These are phyloP conservation scores for Thymus quinquecostatus DNA, from an alignment of 257 asterid species.

Conservation along the genomic window DNA sequence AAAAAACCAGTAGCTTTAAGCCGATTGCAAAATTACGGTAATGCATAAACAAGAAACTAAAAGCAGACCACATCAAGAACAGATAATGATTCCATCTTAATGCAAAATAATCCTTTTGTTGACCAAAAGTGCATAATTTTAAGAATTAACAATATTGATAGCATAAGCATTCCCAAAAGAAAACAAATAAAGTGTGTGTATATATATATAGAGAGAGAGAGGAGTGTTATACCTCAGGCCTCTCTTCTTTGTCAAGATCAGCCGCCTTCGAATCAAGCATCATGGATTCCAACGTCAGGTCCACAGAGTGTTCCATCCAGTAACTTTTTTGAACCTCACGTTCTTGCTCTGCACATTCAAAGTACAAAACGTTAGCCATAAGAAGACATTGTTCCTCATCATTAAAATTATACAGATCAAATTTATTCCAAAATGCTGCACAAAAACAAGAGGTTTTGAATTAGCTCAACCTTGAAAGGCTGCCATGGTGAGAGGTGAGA, in stretches of 20 bases:
- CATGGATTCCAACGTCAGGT: slow-evolving; percentile 85
- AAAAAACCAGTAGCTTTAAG: background rate
- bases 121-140: background rate
- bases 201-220: background rate
- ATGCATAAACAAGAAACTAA: background rate
- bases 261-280: slow-evolving; percentile 97
- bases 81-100: background rate
- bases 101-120: background rate
- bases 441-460: background rate
- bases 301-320: slow-evolving; percentile 86
- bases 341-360: slow-evolving; percentile 56
- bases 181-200: background rate
- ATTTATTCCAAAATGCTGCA: background rate
- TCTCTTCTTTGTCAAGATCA: slow-evolving; percentile 96
- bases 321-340: slow-evolving; percentile 89
- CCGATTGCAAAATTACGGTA: too few species aligned
- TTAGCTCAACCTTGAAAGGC: slow-evolving; percentile 43
- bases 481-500: slow-evolving; percentile 48
- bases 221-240: slow-evolving; percentile 70
- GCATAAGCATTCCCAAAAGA: background rate
- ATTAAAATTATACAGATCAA: background rate
- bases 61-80: background rate
- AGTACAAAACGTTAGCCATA: background rate
- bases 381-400: background rate
- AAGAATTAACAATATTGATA: background rate